Conservation (phyloP, 1,284 basidiomycete species). For the Tremellales sp. region DNA sequence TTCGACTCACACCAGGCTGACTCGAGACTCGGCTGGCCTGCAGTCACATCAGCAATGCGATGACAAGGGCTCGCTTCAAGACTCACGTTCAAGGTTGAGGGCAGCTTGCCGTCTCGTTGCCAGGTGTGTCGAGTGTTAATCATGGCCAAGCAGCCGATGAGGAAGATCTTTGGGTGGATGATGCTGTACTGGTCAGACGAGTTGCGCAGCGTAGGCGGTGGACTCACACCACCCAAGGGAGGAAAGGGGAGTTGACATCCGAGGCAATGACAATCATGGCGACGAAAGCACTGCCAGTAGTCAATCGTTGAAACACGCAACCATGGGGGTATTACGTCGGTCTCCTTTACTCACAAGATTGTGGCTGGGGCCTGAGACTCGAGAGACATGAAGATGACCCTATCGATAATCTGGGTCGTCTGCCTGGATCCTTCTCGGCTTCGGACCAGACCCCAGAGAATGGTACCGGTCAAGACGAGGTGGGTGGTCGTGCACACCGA, state of each 20-base stretch:
- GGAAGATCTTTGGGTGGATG: neutral
- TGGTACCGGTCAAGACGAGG: neutral
- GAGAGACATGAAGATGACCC: neutral
- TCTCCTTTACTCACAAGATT: neutral
- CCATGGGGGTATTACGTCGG: no score
- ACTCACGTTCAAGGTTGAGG: neutral
- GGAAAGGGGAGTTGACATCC: neutral
- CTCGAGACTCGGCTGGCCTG: no score
- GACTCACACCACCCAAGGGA: neutral
- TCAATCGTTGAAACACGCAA: no score
- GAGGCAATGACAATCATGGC: neutral
- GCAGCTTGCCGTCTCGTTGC: neutral
- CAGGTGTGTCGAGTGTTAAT: neutral
- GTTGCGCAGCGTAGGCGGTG: no score
- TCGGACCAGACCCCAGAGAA: neutral
- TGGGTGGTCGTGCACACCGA: neutral
- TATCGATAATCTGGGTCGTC: neutral
- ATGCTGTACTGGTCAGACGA: no score
- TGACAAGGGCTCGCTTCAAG: neutral
- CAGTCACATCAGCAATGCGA: no score
- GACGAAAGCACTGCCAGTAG: neutral
- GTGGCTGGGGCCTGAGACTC: neutral
- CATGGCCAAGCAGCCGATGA: conserved; percentile 9
- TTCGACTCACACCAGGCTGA: no score
- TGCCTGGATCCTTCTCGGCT: neutral